Percentiles rank a stretch among this genome's conserved stretches.
phyloP scores from a whole-genome alignment of 495 filamentous ascomycete genomes.

The Jackrogersella minutella region DNA sequence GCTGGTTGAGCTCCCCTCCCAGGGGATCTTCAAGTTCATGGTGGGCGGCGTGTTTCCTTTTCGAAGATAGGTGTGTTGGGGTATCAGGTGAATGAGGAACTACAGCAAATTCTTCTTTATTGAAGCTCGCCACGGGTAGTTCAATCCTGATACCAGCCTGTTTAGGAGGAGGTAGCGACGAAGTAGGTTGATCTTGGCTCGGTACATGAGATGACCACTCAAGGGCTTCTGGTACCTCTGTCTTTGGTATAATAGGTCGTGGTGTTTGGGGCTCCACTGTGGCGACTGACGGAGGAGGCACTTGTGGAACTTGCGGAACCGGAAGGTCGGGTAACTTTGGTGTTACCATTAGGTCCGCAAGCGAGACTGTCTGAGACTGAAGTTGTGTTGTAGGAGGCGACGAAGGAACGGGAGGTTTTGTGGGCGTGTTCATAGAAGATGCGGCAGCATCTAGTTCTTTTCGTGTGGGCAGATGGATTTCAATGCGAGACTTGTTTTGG shows the following conservation, averaged over 20 bases:
- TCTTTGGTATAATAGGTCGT: conserved; percentile 11
- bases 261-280: conserved; percentile 22
- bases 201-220: not conserved
- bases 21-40: conserved; percentile 58
- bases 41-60: conserved; percentile 48
- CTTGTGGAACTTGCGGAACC: conserved; percentile 19
- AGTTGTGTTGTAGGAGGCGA: conserved; percentile 22
- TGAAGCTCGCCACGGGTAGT: conserved; percentile 46
- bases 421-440: conserved; percentile 22
- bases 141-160: conserved; percentile 49
- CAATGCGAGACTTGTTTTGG: conserved; percentile 43
- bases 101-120: conserved; percentile 51
- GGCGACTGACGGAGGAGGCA: conserved; percentile 5
- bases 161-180: conserved; percentile 17
- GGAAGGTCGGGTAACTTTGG: conserved; percentile 26
- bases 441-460: conserved; percentile 38
- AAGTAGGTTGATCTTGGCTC: not conserved
- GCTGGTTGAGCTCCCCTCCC: conserved; percentile 68
- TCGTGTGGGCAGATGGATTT: conserved; percentile 41
- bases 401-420: conserved; percentile 5
- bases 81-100: conserved; percentile 54
- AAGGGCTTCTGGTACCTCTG: conserved; percentile 10
- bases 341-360: conserved; percentile 41
- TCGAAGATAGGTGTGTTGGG: conserved; percentile 50
- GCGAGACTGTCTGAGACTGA: conserved; percentile 44